A percentile compares a stretch with the other conserved stretches of the same genome.
Conservation (phyloP, 73 alveolate species). For the Paramecium primaurelia region DNA sequence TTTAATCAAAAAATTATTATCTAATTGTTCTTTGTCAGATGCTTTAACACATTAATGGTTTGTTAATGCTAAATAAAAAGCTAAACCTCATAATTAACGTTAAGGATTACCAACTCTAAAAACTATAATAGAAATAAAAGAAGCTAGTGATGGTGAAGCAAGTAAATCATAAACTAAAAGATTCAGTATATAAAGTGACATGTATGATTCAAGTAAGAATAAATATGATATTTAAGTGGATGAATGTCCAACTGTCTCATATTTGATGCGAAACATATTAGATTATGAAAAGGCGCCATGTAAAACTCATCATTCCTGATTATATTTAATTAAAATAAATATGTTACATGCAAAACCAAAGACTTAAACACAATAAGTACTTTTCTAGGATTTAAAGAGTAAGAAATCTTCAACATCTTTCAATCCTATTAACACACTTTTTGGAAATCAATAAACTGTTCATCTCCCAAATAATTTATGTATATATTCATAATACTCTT, state of each 20-base stretch:
- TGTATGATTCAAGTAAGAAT: not conserved
- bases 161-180: constrained; percentile 5
- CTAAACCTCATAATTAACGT: not conserved
- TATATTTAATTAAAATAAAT: not conserved
- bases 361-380: not conserved
- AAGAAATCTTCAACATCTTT: not conserved
- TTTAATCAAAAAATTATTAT: not conserved
- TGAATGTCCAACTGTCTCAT: not conserved
- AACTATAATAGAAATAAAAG: not conserved
- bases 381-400: not conserved
- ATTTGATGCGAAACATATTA: not conserved
- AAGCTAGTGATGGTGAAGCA: constrained; percentile 36
- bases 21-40: not conserved
- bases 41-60: constrained; percentile 26
- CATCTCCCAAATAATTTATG: not conserved
- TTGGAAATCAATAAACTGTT: not conserved
- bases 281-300: constrained; percentile 37
- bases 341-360: not conserved
- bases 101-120: constrained; percentile 13
- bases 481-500: not conserved
- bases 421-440: constrained; percentile 8
- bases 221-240: not conserved
- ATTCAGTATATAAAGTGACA: not conserved
- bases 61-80: constrained; percentile 31
- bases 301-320: constrained; percentile 17